phyloP scores from a whole-genome alignment of 768 basidiomycete species.

The Tricholoma bakamatsutake region DNA sequence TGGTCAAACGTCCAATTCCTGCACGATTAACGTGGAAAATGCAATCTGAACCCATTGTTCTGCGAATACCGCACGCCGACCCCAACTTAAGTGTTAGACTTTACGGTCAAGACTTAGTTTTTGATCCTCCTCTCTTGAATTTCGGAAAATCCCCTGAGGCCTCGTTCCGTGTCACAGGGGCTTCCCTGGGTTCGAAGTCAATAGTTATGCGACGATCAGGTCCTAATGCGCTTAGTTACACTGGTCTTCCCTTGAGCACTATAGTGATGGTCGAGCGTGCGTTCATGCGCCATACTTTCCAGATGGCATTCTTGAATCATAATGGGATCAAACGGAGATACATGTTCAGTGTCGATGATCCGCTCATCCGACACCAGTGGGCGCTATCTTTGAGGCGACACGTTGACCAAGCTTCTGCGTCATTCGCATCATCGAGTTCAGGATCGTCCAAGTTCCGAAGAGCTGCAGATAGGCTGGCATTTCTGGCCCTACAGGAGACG shows the following conservation, averaged over 20 bases:
- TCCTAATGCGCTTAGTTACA: slow-evolving; percentile 75
- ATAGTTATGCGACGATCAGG: slow-evolving; percentile 84
- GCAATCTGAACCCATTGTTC: slow-evolving; percentile 82
- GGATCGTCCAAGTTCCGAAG: slow-evolving; percentile 45
- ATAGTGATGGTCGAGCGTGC: slow-evolving; percentile 80
- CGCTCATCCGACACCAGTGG: slow-evolving; percentile 72
- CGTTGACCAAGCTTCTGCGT: slow-evolving; percentile 46
- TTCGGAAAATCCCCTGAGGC: slow-evolving; percentile 77
- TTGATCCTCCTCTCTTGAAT: slow-evolving; percentile 79
- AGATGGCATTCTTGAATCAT: slow-evolving; percentile 76
- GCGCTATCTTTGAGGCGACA: slow-evolving; percentile 59
- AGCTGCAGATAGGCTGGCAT: slow-evolving; percentile 71
- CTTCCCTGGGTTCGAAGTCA: slow-evolving; percentile 72
- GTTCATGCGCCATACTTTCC: slow-evolving; percentile 97
- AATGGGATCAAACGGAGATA: slow-evolving; percentile 71
- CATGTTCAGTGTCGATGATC: slow-evolving; percentile 90
- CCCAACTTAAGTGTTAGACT: slow-evolving; percentile 78
- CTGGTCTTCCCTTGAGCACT: slow-evolving; percentile 74
- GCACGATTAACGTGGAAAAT: slow-evolving; percentile 78
- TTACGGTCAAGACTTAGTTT: slow-evolving; percentile 80
- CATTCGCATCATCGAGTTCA: slow-evolving; percentile 28
- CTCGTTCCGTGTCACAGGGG: slow-evolving; percentile 90
- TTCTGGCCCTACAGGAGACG: slow-evolving; percentile 81
- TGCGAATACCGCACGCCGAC: slow-evolving; percentile 83
- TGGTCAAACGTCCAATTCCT: slow-evolving; percentile 71